Conservation (phyloP, 257 asterid genomes). For the Fraxinus anomala region DNA sequence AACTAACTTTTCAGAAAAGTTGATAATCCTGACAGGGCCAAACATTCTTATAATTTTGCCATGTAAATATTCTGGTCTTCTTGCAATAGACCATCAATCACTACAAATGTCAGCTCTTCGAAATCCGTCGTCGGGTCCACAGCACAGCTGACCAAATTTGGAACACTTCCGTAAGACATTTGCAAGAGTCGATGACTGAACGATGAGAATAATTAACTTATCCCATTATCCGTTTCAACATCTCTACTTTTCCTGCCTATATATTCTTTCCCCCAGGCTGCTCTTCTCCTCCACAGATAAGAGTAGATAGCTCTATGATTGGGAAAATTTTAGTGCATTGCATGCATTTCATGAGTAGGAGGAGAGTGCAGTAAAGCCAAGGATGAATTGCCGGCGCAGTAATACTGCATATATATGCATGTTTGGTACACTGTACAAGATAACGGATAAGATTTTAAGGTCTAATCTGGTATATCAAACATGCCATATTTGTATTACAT, state of each 20-base stretch:
- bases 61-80: background rate
- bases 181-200: background rate
- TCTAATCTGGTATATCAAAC: background rate
- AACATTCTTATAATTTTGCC: background rate
- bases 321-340: background rate
- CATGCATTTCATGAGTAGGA: conserved; percentile 21
- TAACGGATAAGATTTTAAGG: background rate
- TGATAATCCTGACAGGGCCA: background rate
- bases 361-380: conserved; percentile 22
- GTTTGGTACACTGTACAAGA: background rate
- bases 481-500: background rate
- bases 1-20: background rate
- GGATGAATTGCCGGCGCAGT: conserved; percentile 31
- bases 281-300: background rate
- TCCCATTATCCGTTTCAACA: background rate
- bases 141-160: background rate
- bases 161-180: no score
- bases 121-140: background rate
- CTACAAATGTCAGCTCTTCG: background rate
- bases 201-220: background rate
- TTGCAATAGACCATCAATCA: background rate
- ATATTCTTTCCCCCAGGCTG: background rate
- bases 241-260: background rate
- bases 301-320: background rate
- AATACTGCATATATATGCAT: background rate